Evolutionary conservation across 495 filamentous ascomycete species (phyloP).

Genomic region (Penicillium paradoxum): DNA sequence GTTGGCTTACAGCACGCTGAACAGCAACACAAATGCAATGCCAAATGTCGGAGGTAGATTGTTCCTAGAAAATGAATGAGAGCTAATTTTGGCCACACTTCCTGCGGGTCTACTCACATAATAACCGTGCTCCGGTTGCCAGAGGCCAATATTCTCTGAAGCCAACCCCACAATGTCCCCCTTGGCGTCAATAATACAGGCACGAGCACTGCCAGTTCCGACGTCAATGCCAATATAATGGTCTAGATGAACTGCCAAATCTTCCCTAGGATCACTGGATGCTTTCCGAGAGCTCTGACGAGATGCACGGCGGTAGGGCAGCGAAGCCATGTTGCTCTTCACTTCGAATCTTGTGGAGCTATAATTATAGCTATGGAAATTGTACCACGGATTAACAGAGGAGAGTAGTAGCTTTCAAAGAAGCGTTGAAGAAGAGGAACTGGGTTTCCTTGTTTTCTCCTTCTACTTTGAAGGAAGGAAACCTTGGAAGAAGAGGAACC

Average conservation of each 20-base stretch:
- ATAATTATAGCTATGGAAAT: neutral
- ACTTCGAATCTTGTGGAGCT: neutral
- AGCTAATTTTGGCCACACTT: neutral
- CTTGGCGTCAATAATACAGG: constrained; percentile 84
- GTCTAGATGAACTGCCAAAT: constrained; percentile 49
- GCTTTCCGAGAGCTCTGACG: constrained; percentile 47
- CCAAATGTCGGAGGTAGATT: constrained; percentile 98
- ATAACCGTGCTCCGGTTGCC: constrained; percentile 86
- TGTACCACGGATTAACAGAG: too few species aligned
- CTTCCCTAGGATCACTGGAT: constrained; percentile 52
- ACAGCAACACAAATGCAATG: constrained; percentile 79
- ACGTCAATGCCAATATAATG: constrained; percentile 93
- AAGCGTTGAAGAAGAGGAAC: too few species aligned
- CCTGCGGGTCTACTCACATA: constrained; percentile 54
- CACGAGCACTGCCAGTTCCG: constrained; percentile 89
- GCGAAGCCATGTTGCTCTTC: constrained; percentile 22
- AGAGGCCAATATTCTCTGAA: constrained; percentile 84
- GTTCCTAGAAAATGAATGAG: constrained; percentile 63
- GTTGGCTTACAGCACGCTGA: constrained; percentile 68
- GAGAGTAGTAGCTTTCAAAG: too few species aligned
- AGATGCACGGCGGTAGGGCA: constrained; percentile 31
- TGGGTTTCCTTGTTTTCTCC: too few species aligned
- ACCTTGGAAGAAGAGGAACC: too few species aligned
- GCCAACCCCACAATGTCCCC: constrained; percentile 92
- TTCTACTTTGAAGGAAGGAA: too few species aligned